Evolutionary conservation across 371 early-diverging fungal species (phyloP).

Genomic region (Mucor plumbeus): DNA sequence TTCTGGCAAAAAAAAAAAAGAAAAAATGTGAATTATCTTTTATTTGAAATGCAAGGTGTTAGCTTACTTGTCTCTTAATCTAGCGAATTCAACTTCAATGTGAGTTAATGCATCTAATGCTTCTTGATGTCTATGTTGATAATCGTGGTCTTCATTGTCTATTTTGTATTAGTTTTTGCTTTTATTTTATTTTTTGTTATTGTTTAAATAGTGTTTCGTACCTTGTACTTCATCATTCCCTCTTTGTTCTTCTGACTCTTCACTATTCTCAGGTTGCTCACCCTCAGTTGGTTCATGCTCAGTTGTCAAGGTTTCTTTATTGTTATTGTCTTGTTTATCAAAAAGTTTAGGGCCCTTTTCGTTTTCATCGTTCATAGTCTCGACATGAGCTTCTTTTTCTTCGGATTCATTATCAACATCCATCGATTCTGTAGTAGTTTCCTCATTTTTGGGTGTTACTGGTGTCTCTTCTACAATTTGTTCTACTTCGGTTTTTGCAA

Average conservation of each 20-base stretch:
- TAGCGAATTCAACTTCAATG: constrained; percentile 60
- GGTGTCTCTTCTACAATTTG: neutral
- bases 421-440: neutral
- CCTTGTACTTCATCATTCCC: constrained; percentile 13
- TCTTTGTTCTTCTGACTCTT: constrained; percentile 19
- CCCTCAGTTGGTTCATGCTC: constrained; percentile 8
- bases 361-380: neutral
- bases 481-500: constrained; percentile 3
- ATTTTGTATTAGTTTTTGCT: neutral
- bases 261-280: neutral
- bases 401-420: neutral
- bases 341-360: neutral
- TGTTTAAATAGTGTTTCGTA: constrained; percentile 5
- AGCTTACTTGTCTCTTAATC: constrained; percentile 39
- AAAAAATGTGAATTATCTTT: too few species aligned
- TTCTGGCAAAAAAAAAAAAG: constrained; percentile 29
- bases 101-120: constrained; percentile 55
- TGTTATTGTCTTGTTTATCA: neutral
- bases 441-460: neutral
- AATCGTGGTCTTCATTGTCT: constrained; percentile 32
- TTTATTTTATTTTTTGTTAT: neutral
- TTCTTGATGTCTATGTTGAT: constrained; percentile 50
- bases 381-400: neutral
- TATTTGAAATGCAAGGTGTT: too few species aligned
- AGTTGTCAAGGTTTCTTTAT: neutral